A percentile compares a stretch with the other conserved stretches of the same genome.
Conservation (phyloP, 2,329 filamentous ascomycete genomes). For the Nakataea oryzae region DNA sequence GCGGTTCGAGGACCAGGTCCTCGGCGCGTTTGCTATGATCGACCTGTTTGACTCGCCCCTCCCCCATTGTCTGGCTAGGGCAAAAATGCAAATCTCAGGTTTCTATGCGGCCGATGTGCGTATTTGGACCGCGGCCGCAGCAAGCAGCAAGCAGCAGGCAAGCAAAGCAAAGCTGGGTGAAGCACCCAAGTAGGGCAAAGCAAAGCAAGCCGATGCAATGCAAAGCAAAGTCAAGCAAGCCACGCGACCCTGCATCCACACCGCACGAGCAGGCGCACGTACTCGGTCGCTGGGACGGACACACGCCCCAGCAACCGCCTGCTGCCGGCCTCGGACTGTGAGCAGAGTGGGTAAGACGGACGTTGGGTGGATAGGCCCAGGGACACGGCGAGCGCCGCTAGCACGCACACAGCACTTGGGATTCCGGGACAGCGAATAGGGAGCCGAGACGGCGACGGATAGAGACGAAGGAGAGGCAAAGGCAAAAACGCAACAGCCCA, state of each 20-base stretch:
- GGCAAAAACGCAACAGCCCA: not conserved
- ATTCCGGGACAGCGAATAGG: not conserved
- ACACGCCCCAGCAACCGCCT: not conserved
- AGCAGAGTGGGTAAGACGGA: not conserved
- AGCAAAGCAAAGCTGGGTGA: not conserved
- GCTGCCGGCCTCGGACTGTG: too few species aligned
- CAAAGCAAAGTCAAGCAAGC: not conserved
- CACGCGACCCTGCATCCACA: not conserved
- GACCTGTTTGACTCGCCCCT: not conserved
- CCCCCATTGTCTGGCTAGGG: not conserved
- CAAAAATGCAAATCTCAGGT: not conserved
- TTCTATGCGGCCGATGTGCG: not conserved
- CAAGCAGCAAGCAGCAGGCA: too few species aligned
- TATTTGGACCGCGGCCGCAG: not conserved
- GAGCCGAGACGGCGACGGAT: not conserved
- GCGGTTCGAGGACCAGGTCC: constrained; percentile 1
- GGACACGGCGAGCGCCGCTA: too few species aligned
- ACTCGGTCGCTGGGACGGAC: too few species aligned
- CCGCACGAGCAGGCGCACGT: not conserved
- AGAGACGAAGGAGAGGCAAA: not conserved
- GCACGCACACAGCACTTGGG: too few species aligned
- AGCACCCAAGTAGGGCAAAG: not conserved
- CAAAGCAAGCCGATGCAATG: too few species aligned
- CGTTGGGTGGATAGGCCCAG: not conserved
- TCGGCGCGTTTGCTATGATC: not conserved